Evolutionary conservation across 106 monocot species (phyloP), one percentile per base, ranked within the genome.

Genomic region (Iris macrosiphon): DNA sequence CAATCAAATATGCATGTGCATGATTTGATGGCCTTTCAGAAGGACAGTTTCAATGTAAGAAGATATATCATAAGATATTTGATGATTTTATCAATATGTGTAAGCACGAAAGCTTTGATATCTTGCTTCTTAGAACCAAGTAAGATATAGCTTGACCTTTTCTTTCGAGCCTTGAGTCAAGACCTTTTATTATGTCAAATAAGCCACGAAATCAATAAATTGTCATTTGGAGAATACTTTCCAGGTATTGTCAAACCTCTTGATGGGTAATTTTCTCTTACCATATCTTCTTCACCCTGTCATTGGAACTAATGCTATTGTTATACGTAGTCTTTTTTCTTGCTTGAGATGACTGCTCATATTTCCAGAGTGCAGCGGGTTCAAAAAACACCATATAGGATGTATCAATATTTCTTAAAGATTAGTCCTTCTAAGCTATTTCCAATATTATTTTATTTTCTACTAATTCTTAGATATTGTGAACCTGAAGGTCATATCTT

Each of bases 341-440:
- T 11, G 7, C 7, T 49, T 18, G 13, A 11, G 9, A 21, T 49
- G 12, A 28, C 22, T 55, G 24, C 46, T 49, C 52, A 23, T 34
- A 59, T 62, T 20, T 31, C 56, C 40, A 92, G 92, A 35, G 79
- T 64, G 23, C 75, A 74, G 27, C 87, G 92, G 92, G 38, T 79
- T 27, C 92, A 92, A 47, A 65, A 53, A 35, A 63, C 79, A 28
- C 69, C 70, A 52, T 72, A 72, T 65, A 86, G 82, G 41, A 75
- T 87, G 76, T 92, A 92, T 69, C 86, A 92, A 41, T 92, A 92
- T 56, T 92, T 92, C 43, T 73, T 92, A 19, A 92, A 92, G 75
- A 86, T 73, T 61, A 54, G 60, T 31, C 8, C 28, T 38, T 4
- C 15, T 2, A 2, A 4, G 14, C 8, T 40, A 40, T n/a, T 40